Percentiles rank a stretch among this genome's conserved stretches.
phyloP scores from a whole-genome alignment of 257 asterid species.

The Nicotiana undulata region DNA sequence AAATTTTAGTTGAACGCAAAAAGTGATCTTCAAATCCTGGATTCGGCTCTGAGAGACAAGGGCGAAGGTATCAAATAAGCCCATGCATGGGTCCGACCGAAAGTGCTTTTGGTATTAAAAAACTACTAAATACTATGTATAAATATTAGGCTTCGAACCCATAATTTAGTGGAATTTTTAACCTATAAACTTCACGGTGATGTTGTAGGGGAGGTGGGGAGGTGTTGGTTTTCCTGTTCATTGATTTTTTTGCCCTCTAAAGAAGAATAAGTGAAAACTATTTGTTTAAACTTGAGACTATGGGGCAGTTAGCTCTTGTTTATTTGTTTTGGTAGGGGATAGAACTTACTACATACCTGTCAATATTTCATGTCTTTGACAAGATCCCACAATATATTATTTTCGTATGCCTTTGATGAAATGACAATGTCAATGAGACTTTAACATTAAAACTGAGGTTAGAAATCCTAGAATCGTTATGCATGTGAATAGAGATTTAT shows the following conservation, averaged over 20 bases:
- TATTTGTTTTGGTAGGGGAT: neutral
- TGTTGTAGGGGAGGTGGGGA: neutral
- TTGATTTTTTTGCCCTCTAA: neutral
- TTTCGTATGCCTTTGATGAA: neutral
- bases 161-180: neutral
- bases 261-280: neutral
- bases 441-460: neutral
- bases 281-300: no score
- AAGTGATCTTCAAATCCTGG: no score
- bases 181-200: no score
- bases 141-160: no score
- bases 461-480: neutral
- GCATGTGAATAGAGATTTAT: neutral
- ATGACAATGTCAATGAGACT: neutral
- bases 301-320: neutral
- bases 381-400: neutral
- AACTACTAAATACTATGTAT: no score
- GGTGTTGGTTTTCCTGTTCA: neutral
- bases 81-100: no score
- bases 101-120: neutral
- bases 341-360: neutral
- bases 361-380: neutral
- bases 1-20: no score
- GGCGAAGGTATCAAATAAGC: no score
- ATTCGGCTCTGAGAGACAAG: no score